Percentiles rank a stretch among this genome's conserved stretches.
phyloP scores from a whole-genome alignment of 164 flowering plant genomes.

The Vitis labrusca region DNA sequence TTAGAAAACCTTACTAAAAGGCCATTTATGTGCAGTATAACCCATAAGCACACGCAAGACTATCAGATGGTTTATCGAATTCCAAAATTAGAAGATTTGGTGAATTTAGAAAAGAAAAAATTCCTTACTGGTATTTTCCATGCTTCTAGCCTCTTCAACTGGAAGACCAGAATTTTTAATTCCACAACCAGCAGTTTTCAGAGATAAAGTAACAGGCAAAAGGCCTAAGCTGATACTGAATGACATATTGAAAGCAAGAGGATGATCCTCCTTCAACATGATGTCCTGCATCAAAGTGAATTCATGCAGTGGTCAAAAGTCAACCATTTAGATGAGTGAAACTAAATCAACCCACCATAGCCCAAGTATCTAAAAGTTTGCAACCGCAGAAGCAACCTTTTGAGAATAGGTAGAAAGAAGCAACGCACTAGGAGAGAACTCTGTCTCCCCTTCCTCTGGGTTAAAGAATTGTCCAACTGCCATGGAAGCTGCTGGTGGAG shows the following conservation, averaged over 20 bases:
- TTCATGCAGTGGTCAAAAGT: conserved; percentile 11
- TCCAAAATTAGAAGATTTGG: background rate
- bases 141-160: conserved; percentile 70
- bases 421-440: conserved; percentile 53
- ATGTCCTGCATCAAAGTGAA: conserved; percentile 56
- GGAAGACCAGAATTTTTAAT: conserved; percentile 70
- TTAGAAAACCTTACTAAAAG: too few relatives aligned
- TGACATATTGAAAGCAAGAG: conserved; percentile 73
- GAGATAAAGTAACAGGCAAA: conserved; percentile 71
- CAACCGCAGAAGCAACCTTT: conserved; percentile 46
- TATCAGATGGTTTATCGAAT: background rate
- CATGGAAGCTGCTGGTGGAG: conserved; percentile 98
- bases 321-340: background rate
- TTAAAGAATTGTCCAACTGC: conserved; percentile 98
- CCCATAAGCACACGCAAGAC: background rate
- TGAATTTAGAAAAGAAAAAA: background rate
- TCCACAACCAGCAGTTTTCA: conserved; percentile 80
- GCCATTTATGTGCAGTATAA: too few relatives aligned
- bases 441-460: conserved; percentile 66
- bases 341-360: background rate
- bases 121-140: conserved; percentile 65
- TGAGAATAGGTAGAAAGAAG: conserved; percentile 54
- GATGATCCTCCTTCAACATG: conserved; percentile 79
- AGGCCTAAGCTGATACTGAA: conserved; percentile 88
- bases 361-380: conserved; percentile 3